Base-by-base conservation (phyloP, 805 yeast species). In the Dipodascus geniculatus region DNA sequence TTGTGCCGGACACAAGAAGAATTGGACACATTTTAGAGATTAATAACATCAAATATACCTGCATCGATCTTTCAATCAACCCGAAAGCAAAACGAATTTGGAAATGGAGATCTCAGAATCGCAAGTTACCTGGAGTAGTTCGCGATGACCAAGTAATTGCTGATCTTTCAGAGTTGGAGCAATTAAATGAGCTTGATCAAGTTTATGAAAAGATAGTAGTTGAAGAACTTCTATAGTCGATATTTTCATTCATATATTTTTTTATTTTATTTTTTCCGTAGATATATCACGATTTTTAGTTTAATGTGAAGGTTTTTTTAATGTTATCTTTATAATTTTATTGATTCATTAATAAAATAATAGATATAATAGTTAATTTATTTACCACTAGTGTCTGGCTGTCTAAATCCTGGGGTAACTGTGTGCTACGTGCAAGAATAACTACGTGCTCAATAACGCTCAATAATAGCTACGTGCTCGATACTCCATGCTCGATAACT, bases 131-230 rank as follows among this genome's bases (percentile, higher is more conserved):
- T 1, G 96, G 90, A 33, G 77, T 89, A 17, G 89, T 89, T 17
- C 78, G 96, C 67, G 87, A 86, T 6, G 81, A 81, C 23, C 93
- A 86, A 61, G 90, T 81, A 55, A 82, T 89, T 58, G 96, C 96
- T 1, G 85, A 87, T 65, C 86, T 86, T 83, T 80, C 82, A 63
- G 95, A 84, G 60, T 78, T 89, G 54, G 91, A 86, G 53, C 93
- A 87, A 49, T 89, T 89, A 47, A 87, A 87, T 65, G 96, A 89
- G 66, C 58, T 54, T 48, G 67, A 66, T 23, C 64, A 61, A 47
- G 59, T 65, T 23, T 51, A 49, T 17, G 50, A 53, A 16, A 60
- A 59, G 28, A 42, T 60, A 9, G 53, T 59, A 22, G 55, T 53
- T 16, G 63, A 59, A 16, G 62, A 57, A n/a, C 33, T 28, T 28